A percentile compares a stretch with the other conserved stretches of the same genome.
Evolutionary conservation across 768 basidiomycete species (phyloP).

Genomic region (Tephrocybe sp.): DNA sequence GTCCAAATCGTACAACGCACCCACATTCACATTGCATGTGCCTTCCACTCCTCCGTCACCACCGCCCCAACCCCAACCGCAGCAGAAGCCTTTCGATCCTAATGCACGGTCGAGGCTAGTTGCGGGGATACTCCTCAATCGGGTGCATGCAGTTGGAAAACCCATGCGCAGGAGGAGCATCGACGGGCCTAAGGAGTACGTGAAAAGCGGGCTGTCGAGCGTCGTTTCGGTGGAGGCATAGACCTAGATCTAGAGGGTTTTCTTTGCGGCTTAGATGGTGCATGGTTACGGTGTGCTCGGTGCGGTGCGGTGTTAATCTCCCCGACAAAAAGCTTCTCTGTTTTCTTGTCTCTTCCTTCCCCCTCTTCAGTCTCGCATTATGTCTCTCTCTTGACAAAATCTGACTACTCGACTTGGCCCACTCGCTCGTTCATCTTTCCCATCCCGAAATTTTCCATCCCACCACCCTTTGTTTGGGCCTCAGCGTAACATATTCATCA

Average conservation of each 20-base stretch:
- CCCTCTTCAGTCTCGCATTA: too few relatives aligned
- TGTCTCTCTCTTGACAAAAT: too few relatives aligned
- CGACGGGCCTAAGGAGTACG: conserved; percentile 36
- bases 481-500: too few relatives aligned
- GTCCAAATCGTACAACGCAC: not conserved
- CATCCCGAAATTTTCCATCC: too few relatives aligned
- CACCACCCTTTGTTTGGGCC: too few relatives aligned
- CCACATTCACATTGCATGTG: not conserved
- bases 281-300: too few relatives aligned
- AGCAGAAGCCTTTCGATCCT: conserved; percentile 7
- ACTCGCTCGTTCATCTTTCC: too few relatives aligned
- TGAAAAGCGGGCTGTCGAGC: conserved; percentile 51
- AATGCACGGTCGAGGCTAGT: conserved; percentile 47
- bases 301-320: too few relatives aligned
- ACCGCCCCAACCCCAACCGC: conserved; percentile 1
- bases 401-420: too few relatives aligned
- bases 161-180: conserved; percentile 44
- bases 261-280: not conserved
- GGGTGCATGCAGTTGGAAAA: conserved; percentile 49
- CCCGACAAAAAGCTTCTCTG: too few relatives aligned
- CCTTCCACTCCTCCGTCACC: not conserved
- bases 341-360: too few relatives aligned
- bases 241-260: not conserved
- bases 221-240: conserved; percentile 44
- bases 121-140: conserved; percentile 54